A percentile compares a stretch with the other conserved stretches of the same genome.
These are phyloP conservation scores for Leucocoprinus leucothites DNA, from an alignment of 768 basidiomycete species.

Conservation along the genomic window DNA sequence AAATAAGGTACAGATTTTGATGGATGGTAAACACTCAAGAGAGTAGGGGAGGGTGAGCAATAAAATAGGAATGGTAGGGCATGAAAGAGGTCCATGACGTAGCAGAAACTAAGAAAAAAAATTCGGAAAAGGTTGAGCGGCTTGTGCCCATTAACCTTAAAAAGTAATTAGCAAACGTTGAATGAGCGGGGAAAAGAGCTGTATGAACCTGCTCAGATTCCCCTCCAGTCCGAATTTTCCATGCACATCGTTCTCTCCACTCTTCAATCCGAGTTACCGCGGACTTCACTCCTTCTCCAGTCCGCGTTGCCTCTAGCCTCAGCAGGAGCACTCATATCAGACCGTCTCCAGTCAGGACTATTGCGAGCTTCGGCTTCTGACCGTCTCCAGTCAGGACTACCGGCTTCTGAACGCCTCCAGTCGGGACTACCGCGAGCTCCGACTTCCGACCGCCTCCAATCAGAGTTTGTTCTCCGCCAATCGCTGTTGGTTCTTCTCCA, in stretches of 20 bases:
- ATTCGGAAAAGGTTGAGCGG: background rate
- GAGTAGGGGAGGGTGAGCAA: background rate
- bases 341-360: slow-evolving; percentile 20
- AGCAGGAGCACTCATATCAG: slow-evolving; percentile 11
- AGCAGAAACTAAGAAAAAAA: background rate
- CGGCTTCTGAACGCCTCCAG: slow-evolving; percentile 4
- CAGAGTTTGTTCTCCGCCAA: slow-evolving; percentile 11
- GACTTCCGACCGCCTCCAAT: slow-evolving; percentile 14
- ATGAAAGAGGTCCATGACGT: background rate
- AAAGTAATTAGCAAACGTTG: background rate
- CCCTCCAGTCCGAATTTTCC: slow-evolving; percentile 17
- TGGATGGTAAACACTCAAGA: background rate
- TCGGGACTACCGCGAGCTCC: background rate
- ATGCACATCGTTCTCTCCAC: slow-evolving; percentile 12
- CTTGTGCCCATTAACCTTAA: background rate
- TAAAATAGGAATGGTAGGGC: background rate
- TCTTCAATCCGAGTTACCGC: slow-evolving; percentile 23
- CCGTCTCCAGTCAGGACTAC: slow-evolving; percentile 13
- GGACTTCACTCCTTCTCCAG: slow-evolving; percentile 16
- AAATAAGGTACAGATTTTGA: background rate
- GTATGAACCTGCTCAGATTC: slow-evolving; percentile 4
- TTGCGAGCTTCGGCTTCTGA: slow-evolving; percentile 5
- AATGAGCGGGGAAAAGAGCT: background rate
- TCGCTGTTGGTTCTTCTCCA: slow-evolving; percentile 17
- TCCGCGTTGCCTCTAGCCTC: slow-evolving; percentile 6